A percentile compares a stretch with the other conserved stretches of the same genome.
Conservation (phyloP, 805 yeast species). For the Kuraishia borneana region DNA sequence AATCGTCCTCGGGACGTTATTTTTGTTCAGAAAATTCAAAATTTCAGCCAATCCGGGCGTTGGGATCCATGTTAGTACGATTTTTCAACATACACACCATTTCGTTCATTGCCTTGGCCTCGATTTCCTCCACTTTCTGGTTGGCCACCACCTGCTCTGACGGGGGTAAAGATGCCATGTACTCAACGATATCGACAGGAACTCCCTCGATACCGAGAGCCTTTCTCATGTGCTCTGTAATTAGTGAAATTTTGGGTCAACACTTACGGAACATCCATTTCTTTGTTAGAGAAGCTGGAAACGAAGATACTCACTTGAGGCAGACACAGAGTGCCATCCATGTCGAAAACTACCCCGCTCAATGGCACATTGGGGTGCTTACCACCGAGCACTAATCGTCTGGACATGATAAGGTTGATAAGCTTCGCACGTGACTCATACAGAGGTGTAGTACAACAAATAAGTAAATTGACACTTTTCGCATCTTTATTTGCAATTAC, state of each 20-base stretch:
- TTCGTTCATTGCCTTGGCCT: slow-evolving; percentile 47
- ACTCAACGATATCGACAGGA: slow-evolving; percentile 39
- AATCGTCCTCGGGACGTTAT: slow-evolving; percentile 35
- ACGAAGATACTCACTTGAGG: slow-evolving; percentile 29
- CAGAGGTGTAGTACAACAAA: too few species aligned
- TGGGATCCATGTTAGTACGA: slow-evolving; percentile 11
- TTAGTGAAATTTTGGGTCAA: not conserved
- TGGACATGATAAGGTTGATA: too few species aligned
- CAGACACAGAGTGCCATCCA: slow-evolving; percentile 57
- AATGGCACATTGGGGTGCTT: slow-evolving; percentile 17
- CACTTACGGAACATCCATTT: slow-evolving; percentile 21
- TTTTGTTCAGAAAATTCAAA: slow-evolving; percentile 18
- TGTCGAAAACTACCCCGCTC: slow-evolving; percentile 47
- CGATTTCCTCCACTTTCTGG: slow-evolving; percentile 36
- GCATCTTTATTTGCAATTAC: too few species aligned
- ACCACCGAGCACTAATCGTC: too few species aligned
- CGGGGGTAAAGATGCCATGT: slow-evolving; percentile 30
- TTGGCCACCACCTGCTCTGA: slow-evolving; percentile 31
- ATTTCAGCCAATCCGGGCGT: slow-evolving; percentile 33
- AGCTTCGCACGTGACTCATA: too few species aligned
- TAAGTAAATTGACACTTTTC: too few species aligned
- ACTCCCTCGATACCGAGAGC: slow-evolving; percentile 37
- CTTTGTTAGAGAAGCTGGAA: slow-evolving; percentile 2
- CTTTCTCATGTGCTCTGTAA: slow-evolving; percentile 41
- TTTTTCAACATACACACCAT: slow-evolving; percentile 23